Conservation (phyloP, 805 yeast species). For the Wickerhamomyces subpelliculosus region DNA sequence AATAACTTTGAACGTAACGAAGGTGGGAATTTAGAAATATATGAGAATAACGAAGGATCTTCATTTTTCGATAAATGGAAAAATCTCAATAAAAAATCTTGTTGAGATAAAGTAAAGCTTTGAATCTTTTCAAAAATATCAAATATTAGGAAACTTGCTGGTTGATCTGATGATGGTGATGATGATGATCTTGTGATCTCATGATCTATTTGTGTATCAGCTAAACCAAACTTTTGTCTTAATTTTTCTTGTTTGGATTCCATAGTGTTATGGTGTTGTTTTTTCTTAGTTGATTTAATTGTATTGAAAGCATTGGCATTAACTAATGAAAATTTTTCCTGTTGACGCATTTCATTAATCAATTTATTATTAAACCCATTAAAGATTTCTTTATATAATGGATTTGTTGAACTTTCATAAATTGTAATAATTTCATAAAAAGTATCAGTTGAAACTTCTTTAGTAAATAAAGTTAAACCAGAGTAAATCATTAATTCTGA, state of each 20-base stretch:
- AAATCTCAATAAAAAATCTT: conserved; percentile 32
- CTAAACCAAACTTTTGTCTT: conserved; percentile 15
- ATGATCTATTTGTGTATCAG: neutral
- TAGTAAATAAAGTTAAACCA: conserved; percentile 50
- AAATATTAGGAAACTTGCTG: conserved; percentile 5
- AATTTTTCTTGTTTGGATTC: conserved; percentile 10
- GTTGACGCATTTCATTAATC: conserved; percentile 7
- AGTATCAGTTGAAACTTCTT: conserved; percentile 43
- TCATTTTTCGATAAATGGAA: conserved; percentile 35
- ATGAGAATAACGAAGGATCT: conserved; percentile 25
- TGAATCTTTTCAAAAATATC: conserved; percentile 25
- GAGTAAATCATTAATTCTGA: conserved; percentile 37
- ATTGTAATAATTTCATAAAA: conserved; percentile 35
- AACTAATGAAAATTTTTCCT: conserved; percentile 13
- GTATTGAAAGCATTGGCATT: conserved; percentile 8
- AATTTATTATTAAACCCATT: conserved; percentile 23
- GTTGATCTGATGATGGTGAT: no score
- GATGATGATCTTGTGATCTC: neutral
- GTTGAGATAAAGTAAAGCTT: conserved; percentile 30
- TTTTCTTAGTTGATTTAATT: conserved; percentile 3
- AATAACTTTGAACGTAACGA: conserved; percentile 25
- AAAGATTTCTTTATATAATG: conserved; percentile 29
- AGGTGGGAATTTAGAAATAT: conserved; percentile 23
- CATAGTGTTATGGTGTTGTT: neutral
- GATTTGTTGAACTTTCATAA: conserved; percentile 32